Percentiles rank a stretch among this genome's conserved stretches.
Conservation (phyloP, 257 asterid genomes). For the Ilex asprella region DNA sequence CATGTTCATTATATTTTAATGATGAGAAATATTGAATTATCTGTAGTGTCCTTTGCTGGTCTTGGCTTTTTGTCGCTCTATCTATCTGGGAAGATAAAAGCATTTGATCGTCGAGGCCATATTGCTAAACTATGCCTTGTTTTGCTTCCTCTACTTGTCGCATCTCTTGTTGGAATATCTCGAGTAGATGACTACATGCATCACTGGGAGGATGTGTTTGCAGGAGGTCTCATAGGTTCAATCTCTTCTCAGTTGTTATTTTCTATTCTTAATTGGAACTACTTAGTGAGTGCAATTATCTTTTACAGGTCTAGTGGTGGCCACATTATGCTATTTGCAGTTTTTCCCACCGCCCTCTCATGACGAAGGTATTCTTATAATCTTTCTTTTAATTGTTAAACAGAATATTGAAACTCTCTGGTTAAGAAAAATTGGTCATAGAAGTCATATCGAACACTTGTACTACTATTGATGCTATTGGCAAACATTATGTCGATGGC, state of each 20-base stretch:
- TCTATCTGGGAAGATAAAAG: slow-evolving; percentile 70
- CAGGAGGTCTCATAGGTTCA: slow-evolving; percentile 74
- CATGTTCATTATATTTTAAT: neutral
- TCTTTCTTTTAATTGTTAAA: neutral
- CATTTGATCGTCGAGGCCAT: slow-evolving; percentile 66
- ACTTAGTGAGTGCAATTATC: neutral
- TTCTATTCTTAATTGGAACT: neutral
- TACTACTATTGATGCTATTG: too few species aligned
- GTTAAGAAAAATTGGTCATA: too few species aligned
- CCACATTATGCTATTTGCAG: slow-evolving; percentile 74
- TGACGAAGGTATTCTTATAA: slow-evolving; percentile 36
- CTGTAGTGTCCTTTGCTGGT: slow-evolving; percentile 76
- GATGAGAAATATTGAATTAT: neutral
- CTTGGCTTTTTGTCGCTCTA: slow-evolving; percentile 71
- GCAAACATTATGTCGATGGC: neutral
- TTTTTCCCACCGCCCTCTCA: slow-evolving; percentile 87
- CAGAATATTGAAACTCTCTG: too few species aligned
- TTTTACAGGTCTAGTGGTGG: slow-evolving; percentile 51
- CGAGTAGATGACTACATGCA: slow-evolving; percentile 83
- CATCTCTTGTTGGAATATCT: slow-evolving; percentile 61
- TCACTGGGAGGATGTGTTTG: slow-evolving; percentile 91
- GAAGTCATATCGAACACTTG: too few species aligned
- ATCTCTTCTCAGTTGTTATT: slow-evolving; percentile 10
- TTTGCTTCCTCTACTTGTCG: slow-evolving; percentile 55
- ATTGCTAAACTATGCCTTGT: slow-evolving; percentile 69